Evolutionary conservation across 148 eudicot genomes (phyloP).

Genomic region (Arctostaphylos glauca): DNA sequence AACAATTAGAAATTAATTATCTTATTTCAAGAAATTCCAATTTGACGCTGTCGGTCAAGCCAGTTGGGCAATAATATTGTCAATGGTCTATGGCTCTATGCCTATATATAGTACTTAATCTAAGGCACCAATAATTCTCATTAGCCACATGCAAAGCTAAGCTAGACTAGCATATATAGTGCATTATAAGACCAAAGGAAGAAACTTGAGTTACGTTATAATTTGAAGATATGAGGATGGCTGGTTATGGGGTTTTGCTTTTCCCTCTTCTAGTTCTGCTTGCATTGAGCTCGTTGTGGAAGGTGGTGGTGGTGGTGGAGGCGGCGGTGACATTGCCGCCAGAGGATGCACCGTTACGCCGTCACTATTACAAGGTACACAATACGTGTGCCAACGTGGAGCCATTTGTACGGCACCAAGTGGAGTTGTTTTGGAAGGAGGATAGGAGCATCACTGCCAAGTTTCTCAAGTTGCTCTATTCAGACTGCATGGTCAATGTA

Average conservation of each 20-base stretch:
- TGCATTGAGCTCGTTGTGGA: constrained; percentile 25
- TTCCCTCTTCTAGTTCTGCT: constrained; percentile 12
- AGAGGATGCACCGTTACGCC: constrained; percentile 22
- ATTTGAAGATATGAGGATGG: constrained; percentile 16
- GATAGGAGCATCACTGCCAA: constrained; percentile 48
- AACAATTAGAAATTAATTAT: not conserved
- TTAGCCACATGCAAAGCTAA: not conserved
- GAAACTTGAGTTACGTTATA: not conserved
- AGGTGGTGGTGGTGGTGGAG: constrained; percentile 12
- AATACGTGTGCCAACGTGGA: constrained; percentile 54
- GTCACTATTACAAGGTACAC: constrained; percentile 53
- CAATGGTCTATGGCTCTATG: not conserved
- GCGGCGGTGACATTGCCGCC: constrained; percentile 45
- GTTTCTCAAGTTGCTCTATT: constrained; percentile 52
- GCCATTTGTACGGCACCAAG: constrained; percentile 51
- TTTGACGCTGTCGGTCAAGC: not conserved
- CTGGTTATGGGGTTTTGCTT: constrained; percentile 13
- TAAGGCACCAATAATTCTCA: not conserved
- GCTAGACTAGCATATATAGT: not conserved
- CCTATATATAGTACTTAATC: not conserved
- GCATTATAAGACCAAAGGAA: not conserved
- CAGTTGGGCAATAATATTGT: not conserved
- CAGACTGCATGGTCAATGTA: constrained; percentile 68
- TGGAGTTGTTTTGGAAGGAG: constrained; percentile 25
- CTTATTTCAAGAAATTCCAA: not conserved